Evolutionary conservation across 2,329 filamentous ascomycete genomes (phyloP).

Genomic region (Daldinia sp.): DNA sequence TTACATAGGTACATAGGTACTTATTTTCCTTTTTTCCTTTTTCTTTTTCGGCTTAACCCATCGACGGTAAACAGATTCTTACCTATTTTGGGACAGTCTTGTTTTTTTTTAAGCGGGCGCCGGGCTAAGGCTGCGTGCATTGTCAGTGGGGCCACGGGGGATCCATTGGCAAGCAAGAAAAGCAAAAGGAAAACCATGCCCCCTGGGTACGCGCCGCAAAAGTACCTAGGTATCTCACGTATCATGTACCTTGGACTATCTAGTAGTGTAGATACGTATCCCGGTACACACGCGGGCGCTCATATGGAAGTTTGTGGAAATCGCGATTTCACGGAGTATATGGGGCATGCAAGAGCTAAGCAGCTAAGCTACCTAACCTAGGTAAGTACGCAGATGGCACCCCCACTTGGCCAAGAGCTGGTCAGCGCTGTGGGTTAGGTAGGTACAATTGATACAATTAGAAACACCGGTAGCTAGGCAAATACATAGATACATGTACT

Average conservation of each 20-base stretch:
- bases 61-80: conserved; percentile 6
- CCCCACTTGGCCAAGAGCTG: conserved; percentile 28
- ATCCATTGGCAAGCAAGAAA: conserved; percentile 30
- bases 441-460: conserved; percentile 12
- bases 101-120: conserved; percentile 17
- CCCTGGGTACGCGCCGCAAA: conserved; percentile 17
- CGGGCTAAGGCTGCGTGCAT: conserved; percentile 34
- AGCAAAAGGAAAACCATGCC: conserved; percentile 5
- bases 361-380: background rate
- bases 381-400: conserved; percentile 18
- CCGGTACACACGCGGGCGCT: background rate
- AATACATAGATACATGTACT: background rate
- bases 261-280: background rate
- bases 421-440: conserved; percentile 41
- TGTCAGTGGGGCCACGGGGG: conserved; percentile 22
- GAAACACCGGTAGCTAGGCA: conserved; percentile 11
- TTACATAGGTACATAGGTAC: background rate
- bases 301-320: conserved; percentile 28
- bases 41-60: conserved; percentile 4
- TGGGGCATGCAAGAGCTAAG: conserved; percentile 24
- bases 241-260: background rate
- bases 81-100: conserved; percentile 20
- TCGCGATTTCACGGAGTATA: conserved; percentile 33
- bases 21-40: background rate
- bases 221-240: conserved; percentile 9